Conservation (phyloP, 2,329 filamentous ascomycete genomes). For the Neurospora crassa region DNA sequence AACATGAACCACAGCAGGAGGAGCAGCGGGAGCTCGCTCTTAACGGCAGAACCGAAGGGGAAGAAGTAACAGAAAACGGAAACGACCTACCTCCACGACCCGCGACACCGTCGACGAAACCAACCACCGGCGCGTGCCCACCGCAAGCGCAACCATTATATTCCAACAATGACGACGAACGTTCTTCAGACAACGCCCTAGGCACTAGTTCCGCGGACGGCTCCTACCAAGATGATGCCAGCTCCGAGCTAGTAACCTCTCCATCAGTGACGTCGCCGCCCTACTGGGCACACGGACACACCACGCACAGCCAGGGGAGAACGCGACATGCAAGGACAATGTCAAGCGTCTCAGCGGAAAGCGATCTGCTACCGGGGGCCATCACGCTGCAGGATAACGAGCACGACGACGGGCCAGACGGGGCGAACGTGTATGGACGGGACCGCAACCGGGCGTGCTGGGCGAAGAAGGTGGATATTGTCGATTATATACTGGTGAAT, state of each 20-base stretch:
- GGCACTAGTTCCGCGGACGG: conserved; percentile 3
- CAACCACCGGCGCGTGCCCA: not conserved
- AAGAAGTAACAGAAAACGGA: conserved; percentile 2
- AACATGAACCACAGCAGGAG: not conserved
- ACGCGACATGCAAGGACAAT: conserved; percentile 26
- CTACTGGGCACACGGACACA: conserved; percentile 31
- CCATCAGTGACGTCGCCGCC: conserved; percentile 26
- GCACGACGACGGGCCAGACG: conserved; percentile 35
- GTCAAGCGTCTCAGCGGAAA: conserved; percentile 37
- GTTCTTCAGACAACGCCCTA: conserved; percentile 7
- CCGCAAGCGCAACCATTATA: not conserved
- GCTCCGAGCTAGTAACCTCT: conserved; percentile 7
- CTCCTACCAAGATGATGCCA: conserved; percentile 5
- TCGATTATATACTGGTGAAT: conserved; percentile 47
- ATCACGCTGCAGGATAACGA: conserved; percentile 57
- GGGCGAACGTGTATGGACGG: conserved; percentile 18
- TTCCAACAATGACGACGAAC: not conserved
- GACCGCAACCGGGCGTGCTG: conserved; percentile 50
- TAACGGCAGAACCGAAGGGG: not conserved
- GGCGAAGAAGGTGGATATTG: conserved; percentile 53
- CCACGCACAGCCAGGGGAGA: not conserved
- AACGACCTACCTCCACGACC: not conserved
- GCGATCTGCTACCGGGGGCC: conserved; percentile 39
- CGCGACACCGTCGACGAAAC: not conserved
- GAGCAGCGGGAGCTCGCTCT: not conserved